Conservation (phyloP, 1,139 yeast species). For the Zhuliangozyma parablackwelliae region DNA sequence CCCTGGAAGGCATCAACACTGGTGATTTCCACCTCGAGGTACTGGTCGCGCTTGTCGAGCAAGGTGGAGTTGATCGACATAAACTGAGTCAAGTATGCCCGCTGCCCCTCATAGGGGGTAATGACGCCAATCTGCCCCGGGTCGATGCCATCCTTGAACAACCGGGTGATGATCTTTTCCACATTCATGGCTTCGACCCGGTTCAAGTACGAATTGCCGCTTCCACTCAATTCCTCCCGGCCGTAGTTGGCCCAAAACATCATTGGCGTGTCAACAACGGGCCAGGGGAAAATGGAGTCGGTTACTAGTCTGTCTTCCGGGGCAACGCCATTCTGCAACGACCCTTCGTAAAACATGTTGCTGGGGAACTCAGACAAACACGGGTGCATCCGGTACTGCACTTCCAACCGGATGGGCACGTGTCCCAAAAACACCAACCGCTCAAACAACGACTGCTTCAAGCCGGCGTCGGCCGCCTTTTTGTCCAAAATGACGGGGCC, state of each 20-base stretch:
- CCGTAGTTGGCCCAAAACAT: slow-evolving; percentile 94
- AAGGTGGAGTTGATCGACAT: slow-evolving; percentile 71
- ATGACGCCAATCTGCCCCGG: slow-evolving; percentile 87
- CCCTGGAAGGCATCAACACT: slow-evolving; percentile 97
- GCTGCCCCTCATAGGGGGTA: slow-evolving; percentile 93
- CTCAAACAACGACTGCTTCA: slow-evolving; percentile 81
- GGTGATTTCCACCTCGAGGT: slow-evolving; percentile 77
- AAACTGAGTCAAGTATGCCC: slow-evolving; percentile 76
- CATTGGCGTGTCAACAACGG: slow-evolving; percentile 77
- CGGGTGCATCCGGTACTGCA: slow-evolving; percentile 96
- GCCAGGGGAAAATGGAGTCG: slow-evolving; percentile 80
- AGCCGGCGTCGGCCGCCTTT: slow-evolving; percentile 81
- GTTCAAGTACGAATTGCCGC: slow-evolving; percentile 82
- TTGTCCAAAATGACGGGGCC: slow-evolving; percentile 86
- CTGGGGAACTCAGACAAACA: slow-evolving; percentile 81
- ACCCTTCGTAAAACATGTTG: slow-evolving; percentile 90
- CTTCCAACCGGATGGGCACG: slow-evolving; percentile 80
- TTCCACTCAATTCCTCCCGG: slow-evolving; percentile 78
- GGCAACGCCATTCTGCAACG: slow-evolving; percentile 87
- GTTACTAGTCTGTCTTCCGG: slow-evolving; percentile 59
- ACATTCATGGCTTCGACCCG: slow-evolving; percentile 90
- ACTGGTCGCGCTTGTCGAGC: slow-evolving; percentile 53
- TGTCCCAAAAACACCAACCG: slow-evolving; percentile 81
- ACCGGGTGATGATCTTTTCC: slow-evolving; percentile 69
- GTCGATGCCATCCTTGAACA: slow-evolving; percentile 74